Evolutionary conservation across 176 grass and related monocot species (phyloP).

Genomic region (Dendrocalamus sinicus): DNA sequence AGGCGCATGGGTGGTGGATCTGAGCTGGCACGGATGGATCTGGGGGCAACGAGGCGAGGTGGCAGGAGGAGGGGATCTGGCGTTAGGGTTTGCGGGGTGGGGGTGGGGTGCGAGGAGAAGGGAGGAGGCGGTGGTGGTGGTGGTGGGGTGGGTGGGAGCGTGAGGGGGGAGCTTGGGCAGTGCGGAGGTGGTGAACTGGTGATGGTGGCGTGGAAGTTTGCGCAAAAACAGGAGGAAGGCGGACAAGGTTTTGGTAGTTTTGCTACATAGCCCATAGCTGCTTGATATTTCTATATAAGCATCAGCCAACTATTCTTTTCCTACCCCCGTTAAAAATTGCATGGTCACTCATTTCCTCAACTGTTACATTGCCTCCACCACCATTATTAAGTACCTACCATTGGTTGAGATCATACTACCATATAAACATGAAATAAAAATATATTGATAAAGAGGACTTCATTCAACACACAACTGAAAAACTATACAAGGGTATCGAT

Average conservation of each 20-base stretch:
- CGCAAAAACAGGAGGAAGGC: conserved; percentile 31
- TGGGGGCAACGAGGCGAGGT: conserved; percentile 43
- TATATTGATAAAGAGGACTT: no score
- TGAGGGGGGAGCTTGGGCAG: conserved; percentile 36
- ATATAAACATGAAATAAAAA: no score
- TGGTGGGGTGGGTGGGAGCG: conserved; percentile 23
- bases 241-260: conserved; percentile 33
- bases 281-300: neutral
- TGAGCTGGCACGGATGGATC: conserved; percentile 50
- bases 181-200: conserved; percentile 40
- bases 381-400: no score
- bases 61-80: conserved; percentile 17
- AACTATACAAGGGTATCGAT: no score
- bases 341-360: no score
- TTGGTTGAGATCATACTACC: no score
- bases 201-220: conserved; percentile 47
- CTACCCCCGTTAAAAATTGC: neutral
- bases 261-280: neutral
- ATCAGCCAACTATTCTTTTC: neutral
- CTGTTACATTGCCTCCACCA: no score
- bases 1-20: conserved; percentile 60
- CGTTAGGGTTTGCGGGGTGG: conserved; percentile 34
- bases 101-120: conserved; percentile 5
- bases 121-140: conserved; percentile 16
- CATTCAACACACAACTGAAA: no score